Evolutionary conservation across 495 filamentous ascomycete species (phyloP), one percentile per base, ranked within the genome.

Genomic region (Neurospora sp.): DNA sequence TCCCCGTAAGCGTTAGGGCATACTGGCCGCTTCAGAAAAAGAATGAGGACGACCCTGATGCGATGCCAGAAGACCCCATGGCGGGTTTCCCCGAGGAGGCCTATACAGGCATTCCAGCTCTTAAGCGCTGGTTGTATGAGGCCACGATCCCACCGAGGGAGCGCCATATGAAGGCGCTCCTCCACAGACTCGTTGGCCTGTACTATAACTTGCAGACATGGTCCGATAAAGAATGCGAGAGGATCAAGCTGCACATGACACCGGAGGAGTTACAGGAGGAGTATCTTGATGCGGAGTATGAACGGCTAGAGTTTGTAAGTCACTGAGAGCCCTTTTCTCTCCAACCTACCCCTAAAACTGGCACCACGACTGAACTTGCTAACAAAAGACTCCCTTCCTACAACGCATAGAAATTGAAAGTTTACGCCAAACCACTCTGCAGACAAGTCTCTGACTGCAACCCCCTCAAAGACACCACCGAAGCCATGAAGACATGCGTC

Each of bases 21-120:
- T 80, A 75, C 31, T 80, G 78, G 78, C 61, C 45, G 6, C 16
- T 74, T 0, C 22, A 9, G 17, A 8, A 42, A 20, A 35, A 40
- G 14, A 17, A 12, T 3, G 31, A 7, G 2, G 17, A 37, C 14
- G 31, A 16, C 22, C 48, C 20, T 4, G 10, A 40, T 3, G 12
- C 40, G 35, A 45, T 8, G 0, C 12, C 22, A 16, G 27, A 37
- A 65, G 53, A 37, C 22, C 22, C 53, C 27, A 17, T 65, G 5
- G 14, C 4, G 14, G 78, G 77, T 1, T 80, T 79, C 8, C 77
- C 78, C 0, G 72, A 73, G 9, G 59, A 65, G 40, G 9, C 40
- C 20, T 76, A 77, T 8, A 77, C 75, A 3, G 78, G 77, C 3
- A 70, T 79, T 20, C 75, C 77, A 9, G 35, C 68, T 9, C 75